A percentile compares a stretch with the other conserved stretches of the same genome.
Conservation (phyloP, 2,329 filamentous ascomycete species). For the Epichloe aotearoae region DNA sequence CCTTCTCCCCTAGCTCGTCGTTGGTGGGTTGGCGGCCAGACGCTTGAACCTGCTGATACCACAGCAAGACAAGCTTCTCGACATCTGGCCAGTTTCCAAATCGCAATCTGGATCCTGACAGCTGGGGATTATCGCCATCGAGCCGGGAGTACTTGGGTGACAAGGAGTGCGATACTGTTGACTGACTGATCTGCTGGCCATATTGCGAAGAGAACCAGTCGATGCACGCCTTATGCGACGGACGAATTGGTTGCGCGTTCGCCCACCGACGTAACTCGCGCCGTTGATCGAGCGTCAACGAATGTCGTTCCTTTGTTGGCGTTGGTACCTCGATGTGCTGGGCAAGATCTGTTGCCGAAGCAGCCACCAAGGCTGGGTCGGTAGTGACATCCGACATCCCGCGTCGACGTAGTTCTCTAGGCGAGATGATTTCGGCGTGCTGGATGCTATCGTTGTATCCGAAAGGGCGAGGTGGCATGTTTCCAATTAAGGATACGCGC, state of each 20-base stretch:
- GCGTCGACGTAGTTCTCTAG: not conserved
- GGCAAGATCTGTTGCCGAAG: conserved; percentile 17
- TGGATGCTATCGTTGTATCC: conserved; percentile 27
- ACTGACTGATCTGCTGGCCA: conserved; percentile 48
- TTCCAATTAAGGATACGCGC: conserved; percentile 23
- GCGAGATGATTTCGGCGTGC: not conserved
- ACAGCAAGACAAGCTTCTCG: conserved; percentile 42
- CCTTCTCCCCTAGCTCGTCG: conserved; percentile 49
- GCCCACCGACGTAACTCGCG: conserved; percentile 48
- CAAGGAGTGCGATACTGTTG: conserved; percentile 48
- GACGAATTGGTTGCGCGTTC: conserved; percentile 40
- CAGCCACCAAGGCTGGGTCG: conserved; percentile 24
- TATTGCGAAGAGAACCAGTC: conserved; percentile 48
- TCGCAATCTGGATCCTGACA: conserved; percentile 47
- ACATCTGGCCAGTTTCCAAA: conserved; percentile 54
- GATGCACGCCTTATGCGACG: conserved; percentile 48
- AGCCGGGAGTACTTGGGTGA: conserved; percentile 49
- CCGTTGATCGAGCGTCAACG: conserved; percentile 48
- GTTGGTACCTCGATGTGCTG: conserved; percentile 6
- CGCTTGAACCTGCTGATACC: conserved; percentile 38
- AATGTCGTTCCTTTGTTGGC: conserved; percentile 38
- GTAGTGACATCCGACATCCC: conserved; percentile 24
- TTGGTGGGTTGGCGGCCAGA: conserved; percentile 46
- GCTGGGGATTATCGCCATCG: conserved; percentile 44
- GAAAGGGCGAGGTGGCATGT: conserved; percentile 20